A percentile compares a stretch with the other conserved stretches of the same genome.
These are phyloP conservation scores for Alternaria longipes DNA, from an alignment of 2,329 filamentous ascomycete species.

Conservation along the genomic window DNA sequence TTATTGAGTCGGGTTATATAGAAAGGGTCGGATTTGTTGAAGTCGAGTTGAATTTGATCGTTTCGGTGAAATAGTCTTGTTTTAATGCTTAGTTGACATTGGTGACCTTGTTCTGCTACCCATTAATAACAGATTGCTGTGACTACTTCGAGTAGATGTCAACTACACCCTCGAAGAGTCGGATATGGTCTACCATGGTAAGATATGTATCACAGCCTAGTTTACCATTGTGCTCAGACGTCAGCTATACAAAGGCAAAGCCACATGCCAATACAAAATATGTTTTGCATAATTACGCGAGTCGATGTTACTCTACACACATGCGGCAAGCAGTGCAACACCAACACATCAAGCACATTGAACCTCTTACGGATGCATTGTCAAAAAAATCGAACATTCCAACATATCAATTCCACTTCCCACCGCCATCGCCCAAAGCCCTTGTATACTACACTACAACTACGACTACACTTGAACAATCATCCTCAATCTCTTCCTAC, in stretches of 20 bases:
- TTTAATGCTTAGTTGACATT: not conserved
- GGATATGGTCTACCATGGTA: not conserved
- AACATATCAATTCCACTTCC: conserved; percentile 8
- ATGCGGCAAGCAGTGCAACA: not conserved
- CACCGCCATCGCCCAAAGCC: not conserved
- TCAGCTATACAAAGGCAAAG: not conserved
- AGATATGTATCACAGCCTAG: not conserved
- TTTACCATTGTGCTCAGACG: not conserved
- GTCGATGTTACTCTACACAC: not conserved
- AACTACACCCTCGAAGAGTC: not conserved
- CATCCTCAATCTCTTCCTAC: conserved; percentile 1
- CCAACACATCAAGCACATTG: not conserved
- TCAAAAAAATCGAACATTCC: not conserved
- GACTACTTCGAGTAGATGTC: not conserved
- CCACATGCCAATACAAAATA: too few relatives aligned
- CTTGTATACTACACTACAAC: conserved; percentile 6
- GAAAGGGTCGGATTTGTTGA: not conserved
- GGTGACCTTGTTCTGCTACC: not conserved
- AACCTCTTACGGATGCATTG: not conserved
- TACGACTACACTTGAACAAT: conserved; percentile 1
- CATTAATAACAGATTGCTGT: not conserved
- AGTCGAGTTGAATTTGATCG: not conserved
- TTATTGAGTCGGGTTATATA: not conserved
- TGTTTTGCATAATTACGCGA: not conserved
- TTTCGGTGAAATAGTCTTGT: not conserved